Conservation (phyloP, 345 rosid genomes). For the Corymbia maculata region DNA sequence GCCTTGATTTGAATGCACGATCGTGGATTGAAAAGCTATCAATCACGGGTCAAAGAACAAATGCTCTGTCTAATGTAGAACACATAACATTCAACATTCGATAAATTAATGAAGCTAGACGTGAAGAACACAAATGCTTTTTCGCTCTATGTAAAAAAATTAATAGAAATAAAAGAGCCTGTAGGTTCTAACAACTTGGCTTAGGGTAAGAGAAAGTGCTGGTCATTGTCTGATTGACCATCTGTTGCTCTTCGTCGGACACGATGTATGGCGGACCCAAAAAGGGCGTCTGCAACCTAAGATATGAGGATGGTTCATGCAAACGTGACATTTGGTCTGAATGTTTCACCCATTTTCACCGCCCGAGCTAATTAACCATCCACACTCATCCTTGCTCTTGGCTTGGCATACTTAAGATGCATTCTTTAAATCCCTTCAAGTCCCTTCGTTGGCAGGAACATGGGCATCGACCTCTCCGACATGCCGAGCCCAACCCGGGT, state of each 20-base stretch:
- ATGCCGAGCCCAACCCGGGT: constrained; percentile 89
- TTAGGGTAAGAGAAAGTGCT: too few species aligned
- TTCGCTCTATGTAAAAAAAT: too few species aligned
- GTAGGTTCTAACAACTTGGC: too few species aligned
- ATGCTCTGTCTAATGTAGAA: too few species aligned
- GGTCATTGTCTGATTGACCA: too few species aligned
- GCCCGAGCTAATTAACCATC: background rate
- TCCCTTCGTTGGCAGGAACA: constrained; percentile 75
- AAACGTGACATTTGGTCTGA: background rate
- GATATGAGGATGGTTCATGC: background rate
- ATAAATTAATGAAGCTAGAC: too few species aligned
- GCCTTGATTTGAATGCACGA: too few species aligned
- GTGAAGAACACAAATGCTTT: too few species aligned
- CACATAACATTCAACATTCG: too few species aligned
- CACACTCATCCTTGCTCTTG: background rate
- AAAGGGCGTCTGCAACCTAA: background rate
- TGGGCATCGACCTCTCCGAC: constrained; percentile 72
- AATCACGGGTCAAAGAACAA: too few species aligned
- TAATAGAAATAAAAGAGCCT: too few species aligned
- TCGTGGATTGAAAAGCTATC: too few species aligned
- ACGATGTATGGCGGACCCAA: background rate
- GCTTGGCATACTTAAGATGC: background rate
- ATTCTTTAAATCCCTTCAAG: constrained; percentile 14
- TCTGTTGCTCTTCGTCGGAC: background rate
- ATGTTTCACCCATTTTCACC: background rate